Evolutionary conservation across 768 basidiomycete genomes (phyloP), one percentile per base, ranked within the genome.

Genomic region (Kwoniella europaea): DNA sequence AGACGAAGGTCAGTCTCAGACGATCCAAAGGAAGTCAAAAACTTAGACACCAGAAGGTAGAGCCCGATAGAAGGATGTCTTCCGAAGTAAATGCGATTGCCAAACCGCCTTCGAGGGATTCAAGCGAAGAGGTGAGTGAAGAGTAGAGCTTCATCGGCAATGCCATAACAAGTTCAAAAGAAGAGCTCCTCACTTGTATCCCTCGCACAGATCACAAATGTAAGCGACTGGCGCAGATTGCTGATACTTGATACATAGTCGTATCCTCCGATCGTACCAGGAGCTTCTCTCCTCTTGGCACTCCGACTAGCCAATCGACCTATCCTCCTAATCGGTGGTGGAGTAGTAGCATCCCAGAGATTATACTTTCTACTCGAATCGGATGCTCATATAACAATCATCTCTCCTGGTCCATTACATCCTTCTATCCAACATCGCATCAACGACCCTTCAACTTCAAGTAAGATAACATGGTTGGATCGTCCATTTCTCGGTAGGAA

Each of bases 271-370:
- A 79, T 82, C 73, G 55, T 71, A 50, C 76, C 74, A 18, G 90
- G 91, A 13, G 90, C 89, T 7, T 95, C 94, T 1, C 88, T 98
- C 56, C 88, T 98, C 52, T 86, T 98, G 73, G 96, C 97, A 44
- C 97, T 93, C 91, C 94, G 96, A 83, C 91, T 98, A 82, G 89
- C 88, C 68, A 85, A 87, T 75, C 93, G 92, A 76, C 87, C 86
- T 20, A 93, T 97, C 57, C 90, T 98, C 79, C 88, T 98, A 76
- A 89, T 98, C 74, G 97, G 97, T 54, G 97, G 96, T 10, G 97
- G 97, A 59, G 89, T 91, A 69, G 91, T 99, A 62, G 96, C 94
- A 2, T 90, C 93, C 2, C 89, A 92, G 63, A 90, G 97, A 65
- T 87, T 98, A 65, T 90, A 91, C 78, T 91, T 92, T 73, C 87